These are phyloP conservation scores for Melaleuca quinquenervia DNA, from an alignment of 345 rosid genomes.

Conservation along the genomic window DNA sequence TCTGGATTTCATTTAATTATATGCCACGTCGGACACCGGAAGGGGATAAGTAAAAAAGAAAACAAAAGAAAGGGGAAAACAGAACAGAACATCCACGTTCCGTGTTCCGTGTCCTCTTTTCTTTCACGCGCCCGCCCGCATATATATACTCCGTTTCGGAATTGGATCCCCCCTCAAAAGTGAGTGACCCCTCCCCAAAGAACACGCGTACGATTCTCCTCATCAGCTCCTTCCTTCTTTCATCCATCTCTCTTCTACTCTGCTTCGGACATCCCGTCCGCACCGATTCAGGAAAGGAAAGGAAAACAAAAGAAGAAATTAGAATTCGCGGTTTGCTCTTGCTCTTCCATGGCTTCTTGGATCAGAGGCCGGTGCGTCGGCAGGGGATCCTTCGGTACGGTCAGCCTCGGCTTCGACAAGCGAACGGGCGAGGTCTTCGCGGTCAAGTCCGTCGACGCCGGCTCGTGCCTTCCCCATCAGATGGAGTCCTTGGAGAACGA, in stretches of 20 bases:
- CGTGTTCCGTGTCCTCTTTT: neutral
- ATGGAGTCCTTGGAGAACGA: constrained; percentile 45
- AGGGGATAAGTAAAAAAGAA: neutral
- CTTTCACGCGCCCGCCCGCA: neutral
- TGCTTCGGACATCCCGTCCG: neutral
- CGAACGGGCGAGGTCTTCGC: constrained; percentile 38
- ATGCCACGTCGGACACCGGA: neutral
- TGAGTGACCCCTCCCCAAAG: neutral
- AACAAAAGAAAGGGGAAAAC: no score
- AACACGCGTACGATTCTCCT: neutral
- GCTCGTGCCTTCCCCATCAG: constrained; percentile 21
- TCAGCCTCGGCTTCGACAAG: constrained; percentile 23
- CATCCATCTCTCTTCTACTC: neutral
- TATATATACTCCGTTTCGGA: neutral
- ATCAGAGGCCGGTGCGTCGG: constrained; percentile 40
- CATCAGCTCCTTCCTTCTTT: neutral
- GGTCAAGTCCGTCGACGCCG: constrained; percentile 42
- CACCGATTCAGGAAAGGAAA: no score
- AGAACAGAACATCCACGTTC: neutral
- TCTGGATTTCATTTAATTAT: neutral
- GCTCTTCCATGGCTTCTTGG: constrained; percentile 25
- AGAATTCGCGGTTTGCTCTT: neutral
- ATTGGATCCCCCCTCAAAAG: neutral
- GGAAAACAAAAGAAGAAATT: neutral
- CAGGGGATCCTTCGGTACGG: constrained; percentile 54